Conservation (phyloP, 2,329 filamentous ascomycete species). For the Pseudogymnoascus sp. region DNA sequence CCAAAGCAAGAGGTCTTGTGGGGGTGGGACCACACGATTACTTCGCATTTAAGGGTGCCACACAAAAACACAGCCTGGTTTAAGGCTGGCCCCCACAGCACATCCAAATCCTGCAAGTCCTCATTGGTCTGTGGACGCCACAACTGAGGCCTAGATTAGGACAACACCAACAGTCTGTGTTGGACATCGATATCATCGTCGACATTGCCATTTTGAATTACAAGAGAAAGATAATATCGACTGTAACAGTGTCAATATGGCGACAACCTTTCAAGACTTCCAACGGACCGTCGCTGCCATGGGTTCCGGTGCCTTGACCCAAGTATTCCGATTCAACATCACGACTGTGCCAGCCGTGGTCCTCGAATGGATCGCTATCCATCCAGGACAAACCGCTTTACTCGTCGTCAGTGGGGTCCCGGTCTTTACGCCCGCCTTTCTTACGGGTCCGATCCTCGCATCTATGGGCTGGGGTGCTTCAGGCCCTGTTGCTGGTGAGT, state of each 20-base stretch:
- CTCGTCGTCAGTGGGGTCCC: slow-evolving; percentile 12
- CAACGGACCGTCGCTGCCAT: neutral
- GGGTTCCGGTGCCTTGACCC: neutral
- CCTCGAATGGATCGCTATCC: neutral
- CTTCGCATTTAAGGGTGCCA: neutral
- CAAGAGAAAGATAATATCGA: neutral
- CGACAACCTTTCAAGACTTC: neutral
- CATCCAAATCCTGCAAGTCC: neutral
- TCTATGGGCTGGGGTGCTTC: slow-evolving; percentile 12
- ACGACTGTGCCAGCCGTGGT: neutral
- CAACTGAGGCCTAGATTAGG: neutral
- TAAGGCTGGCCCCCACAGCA: neutral
- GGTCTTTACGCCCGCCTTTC: slow-evolving; percentile 13
- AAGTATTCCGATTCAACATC: neutral
- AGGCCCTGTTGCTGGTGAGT: slow-evolving; percentile 14
- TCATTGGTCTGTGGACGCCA: neutral
- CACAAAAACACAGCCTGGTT: neutral
- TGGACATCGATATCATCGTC: neutral
- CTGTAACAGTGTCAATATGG: neutral
- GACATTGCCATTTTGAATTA: neutral
- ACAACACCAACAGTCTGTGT: neutral
- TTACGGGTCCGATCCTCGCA: slow-evolving; percentile 14
- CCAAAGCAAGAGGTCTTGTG: neutral
- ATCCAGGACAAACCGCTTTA: slow-evolving; percentile 13
- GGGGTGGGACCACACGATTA: neutral